Evolutionary conservation across 208 protist species (phyloP).

Genomic region (Trypanosomatidae sp.): DNA sequence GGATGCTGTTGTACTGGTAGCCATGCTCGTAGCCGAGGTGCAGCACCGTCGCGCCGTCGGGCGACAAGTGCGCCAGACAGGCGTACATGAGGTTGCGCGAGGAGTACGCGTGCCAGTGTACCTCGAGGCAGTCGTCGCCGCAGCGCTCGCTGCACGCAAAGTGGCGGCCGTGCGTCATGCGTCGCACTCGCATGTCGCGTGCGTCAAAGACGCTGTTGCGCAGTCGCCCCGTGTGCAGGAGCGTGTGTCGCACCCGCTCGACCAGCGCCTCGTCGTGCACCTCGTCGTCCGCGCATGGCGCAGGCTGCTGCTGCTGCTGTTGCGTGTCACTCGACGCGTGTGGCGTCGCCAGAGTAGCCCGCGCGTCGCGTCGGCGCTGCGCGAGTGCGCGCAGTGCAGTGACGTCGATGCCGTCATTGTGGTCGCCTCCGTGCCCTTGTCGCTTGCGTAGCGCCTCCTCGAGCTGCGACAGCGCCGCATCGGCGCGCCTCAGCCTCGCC

Average conservation of each 20-base stretch:
- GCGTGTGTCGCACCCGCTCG: slow-evolving; percentile 14
- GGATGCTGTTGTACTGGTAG: slow-evolving; percentile 82
- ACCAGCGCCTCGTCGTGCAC: too few species aligned
- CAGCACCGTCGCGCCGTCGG: slow-evolving; percentile 32
- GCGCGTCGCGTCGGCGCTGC: too few species aligned
- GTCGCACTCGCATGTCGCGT: slow-evolving; percentile 34
- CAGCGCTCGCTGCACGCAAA: slow-evolving; percentile 70
- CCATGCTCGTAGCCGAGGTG: slow-evolving; percentile 69
- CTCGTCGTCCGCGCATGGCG: too few species aligned
- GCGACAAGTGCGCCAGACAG: slow-evolving; percentile 52
- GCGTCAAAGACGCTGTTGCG: slow-evolving; percentile 75
- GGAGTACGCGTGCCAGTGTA: slow-evolving; percentile 72
- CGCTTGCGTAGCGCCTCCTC: too few species aligned
- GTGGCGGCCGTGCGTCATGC: slow-evolving; percentile 54
- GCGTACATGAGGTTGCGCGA: slow-evolving; percentile 61
- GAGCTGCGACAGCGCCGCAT: too few species aligned
- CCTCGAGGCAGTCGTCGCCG: slow-evolving; percentile 36
- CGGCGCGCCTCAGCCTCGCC: too few species aligned
- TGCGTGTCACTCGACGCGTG: too few species aligned
- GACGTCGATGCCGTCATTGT: too few species aligned
- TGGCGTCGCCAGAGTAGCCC: too few species aligned
- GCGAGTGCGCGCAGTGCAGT: too few species aligned
- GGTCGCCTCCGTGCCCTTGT: too few species aligned
- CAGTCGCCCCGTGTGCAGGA: slow-evolving; percentile 58
- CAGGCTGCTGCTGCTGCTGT: too few species aligned